A percentile compares a stretch with the other conserved stretches of the same genome.
These are phyloP conservation scores for Helicostylum pulchrum DNA, from an alignment of 192 early-diverging fungal species.

Conservation along the genomic window DNA sequence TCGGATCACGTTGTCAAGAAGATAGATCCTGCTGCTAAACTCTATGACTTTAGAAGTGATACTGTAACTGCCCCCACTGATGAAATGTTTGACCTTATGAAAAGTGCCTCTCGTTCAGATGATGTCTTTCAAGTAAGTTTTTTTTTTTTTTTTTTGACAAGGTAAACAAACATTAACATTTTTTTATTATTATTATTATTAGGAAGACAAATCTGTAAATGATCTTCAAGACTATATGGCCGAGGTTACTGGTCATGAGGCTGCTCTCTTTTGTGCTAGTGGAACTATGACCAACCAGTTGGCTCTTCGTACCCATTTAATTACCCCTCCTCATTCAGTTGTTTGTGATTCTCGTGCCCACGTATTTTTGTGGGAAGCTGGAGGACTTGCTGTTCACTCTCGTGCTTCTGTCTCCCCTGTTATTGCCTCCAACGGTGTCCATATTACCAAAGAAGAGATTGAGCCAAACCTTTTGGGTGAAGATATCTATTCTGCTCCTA, in stretches of 20 bases:
- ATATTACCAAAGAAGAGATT: constrained; percentile 67
- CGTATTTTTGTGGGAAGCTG: constrained; percentile 74
- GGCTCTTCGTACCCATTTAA: constrained; percentile 72
- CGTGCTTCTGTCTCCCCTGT: constrained; percentile 70
- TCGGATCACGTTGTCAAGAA: constrained; percentile 9
- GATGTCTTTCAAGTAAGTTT: constrained; percentile 52
- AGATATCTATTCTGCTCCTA: constrained; percentile 76
- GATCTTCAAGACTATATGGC: constrained; percentile 68
- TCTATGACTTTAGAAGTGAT: constrained; percentile 47
- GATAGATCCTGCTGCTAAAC: not conserved
- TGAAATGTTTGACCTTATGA: constrained; percentile 64
- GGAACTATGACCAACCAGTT: constrained; percentile 87
- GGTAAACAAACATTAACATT: not conserved
- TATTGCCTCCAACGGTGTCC: constrained; percentile 45
- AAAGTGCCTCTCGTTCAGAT: constrained; percentile 48
- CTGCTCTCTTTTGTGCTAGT: constrained; percentile 74
- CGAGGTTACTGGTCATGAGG: constrained; percentile 71
- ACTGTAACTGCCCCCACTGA: constrained; percentile 57
- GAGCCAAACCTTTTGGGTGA: constrained; percentile 59
- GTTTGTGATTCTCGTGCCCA: constrained; percentile 77
- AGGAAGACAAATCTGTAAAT: constrained; percentile 77
- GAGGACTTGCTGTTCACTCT: constrained; percentile 76
- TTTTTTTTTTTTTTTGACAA: not conserved
- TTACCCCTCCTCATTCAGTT: constrained; percentile 74
- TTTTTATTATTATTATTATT: constrained; percentile 6